Evolutionary conservation across 1,284 basidiomycete genomes (phyloP), one percentile per base, ranked within the genome.

Genomic region (Ustilago nuda): DNA sequence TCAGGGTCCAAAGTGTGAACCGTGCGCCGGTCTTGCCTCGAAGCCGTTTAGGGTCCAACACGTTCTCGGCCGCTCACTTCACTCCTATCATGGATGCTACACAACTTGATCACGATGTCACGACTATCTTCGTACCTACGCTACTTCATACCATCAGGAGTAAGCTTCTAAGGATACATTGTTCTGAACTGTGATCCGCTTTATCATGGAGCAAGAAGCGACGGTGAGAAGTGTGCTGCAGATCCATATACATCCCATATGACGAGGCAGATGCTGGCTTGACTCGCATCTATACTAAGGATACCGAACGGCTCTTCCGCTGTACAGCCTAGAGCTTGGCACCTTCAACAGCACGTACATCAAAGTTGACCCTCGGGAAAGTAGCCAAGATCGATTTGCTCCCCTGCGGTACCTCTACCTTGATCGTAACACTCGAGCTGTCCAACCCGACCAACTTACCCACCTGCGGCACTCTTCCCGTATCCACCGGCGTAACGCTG

Each of bases 321-420:
- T 15, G 4, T 43, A 7, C 15, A 8, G 11, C 43, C 13, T 15
- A 74, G 45, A 75, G 72, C 59, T 70, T 75, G 30, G 72, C 67
- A 30, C 50, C 37, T 5, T 67, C 68, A 13, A 52, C 33, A 32
- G 64, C 68, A 9, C 73, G 56, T 33, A 76, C 45, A 23, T 76
- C 74, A 65, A 76, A 76, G 56, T 76, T 72, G 54, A 64, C 35
- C 41, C 74, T 61, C 4, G 74, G 69, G 43, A 76, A 76, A 3
- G 66, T 72, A 9, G 74, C 74, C 35, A 76, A n/a, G 39, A 76
- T 12, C 36, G 17, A 17, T 58, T 65, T 65, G 11, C 66, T 56
- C 36, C 37, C 39, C n/a, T 62, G 50, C 4, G 27, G 48, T 1
- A 50, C 48, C 54, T 68, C 37, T 39, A 76, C 32, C 32, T 58